Conservation (phyloP, 2,329 filamentous ascomycete species). For the Venturia oleaginea region DNA sequence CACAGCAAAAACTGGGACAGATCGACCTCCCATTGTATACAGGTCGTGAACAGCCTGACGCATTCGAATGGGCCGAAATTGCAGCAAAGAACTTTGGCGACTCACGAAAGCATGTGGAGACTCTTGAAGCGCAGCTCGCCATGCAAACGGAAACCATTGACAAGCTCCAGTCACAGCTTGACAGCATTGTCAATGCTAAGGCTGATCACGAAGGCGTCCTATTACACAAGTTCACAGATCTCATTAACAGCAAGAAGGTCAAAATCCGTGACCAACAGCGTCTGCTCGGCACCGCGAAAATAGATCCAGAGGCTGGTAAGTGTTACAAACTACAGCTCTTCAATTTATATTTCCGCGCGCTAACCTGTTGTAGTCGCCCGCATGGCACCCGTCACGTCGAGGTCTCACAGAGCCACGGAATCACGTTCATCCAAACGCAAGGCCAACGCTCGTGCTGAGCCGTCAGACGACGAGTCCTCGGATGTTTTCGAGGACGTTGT, state of each 20-base stretch:
- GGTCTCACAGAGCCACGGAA: conserved; percentile 22
- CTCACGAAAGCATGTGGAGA: conserved; percentile 36
- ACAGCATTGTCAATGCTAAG: conserved; percentile 58
- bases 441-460: not conserved
- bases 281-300: conserved; percentile 13
- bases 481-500: conserved; percentile 25
- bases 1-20: conserved; percentile 59
- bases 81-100: conserved; percentile 43
- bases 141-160: conserved; percentile 48
- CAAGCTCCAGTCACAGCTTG: conserved; percentile 53
- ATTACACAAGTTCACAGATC: conserved; percentile 58
- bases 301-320: conserved; percentile 25
- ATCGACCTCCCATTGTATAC: conserved; percentile 49
- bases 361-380: not conserved
- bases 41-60: conserved; percentile 51
- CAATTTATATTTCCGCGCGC: not conserved
- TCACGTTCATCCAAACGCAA: conserved; percentile 27
- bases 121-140: conserved; percentile 33
- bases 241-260: conserved; percentile 71
- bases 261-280: conserved; percentile 54
- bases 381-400: conserved; percentile 21
- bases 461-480: conserved; percentile 19
- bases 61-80: conserved; percentile 61
- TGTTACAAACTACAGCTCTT: not conserved
- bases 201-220: conserved; percentile 56